These are phyloP conservation scores for Entomortierella beljakovae DNA, from an alignment of 192 early-diverging fungal genomes.

Conservation along the genomic window DNA sequence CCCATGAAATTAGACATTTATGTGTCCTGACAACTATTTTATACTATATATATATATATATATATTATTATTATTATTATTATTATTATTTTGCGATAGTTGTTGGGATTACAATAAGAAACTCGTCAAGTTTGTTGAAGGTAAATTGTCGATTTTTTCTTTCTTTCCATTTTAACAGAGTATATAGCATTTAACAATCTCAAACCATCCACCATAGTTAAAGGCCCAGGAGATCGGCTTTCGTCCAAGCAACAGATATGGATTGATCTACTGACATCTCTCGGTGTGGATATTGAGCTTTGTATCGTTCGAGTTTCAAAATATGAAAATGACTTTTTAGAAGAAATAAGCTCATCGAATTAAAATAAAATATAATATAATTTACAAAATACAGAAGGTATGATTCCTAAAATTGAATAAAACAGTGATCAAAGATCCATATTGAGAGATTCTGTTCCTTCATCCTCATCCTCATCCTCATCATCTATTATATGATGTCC, in stretches of 20 bases:
- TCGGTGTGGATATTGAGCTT: constrained; percentile 69
- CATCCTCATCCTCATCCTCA: constrained; percentile 61
- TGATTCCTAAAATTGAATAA: neutral
- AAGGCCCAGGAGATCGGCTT: constrained; percentile 76
- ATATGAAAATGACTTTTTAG: constrained; percentile 46
- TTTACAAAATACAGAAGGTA: too few relatives aligned
- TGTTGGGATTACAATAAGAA: constrained; percentile 71
- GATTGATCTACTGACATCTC: constrained; percentile 70
- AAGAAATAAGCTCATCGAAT: constrained; percentile 15
- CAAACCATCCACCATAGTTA: constrained; percentile 56
- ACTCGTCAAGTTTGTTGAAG: constrained; percentile 71
- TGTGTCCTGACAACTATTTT: too few relatives aligned
- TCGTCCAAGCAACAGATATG: constrained; percentile 74
- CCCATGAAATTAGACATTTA: too few relatives aligned
- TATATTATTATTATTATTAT: too few relatives aligned
- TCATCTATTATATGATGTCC: constrained; percentile 62
- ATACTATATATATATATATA: too few relatives aligned
- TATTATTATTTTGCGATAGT: too few relatives aligned
- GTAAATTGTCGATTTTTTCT: too few relatives aligned
- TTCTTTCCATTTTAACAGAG: too few relatives aligned
- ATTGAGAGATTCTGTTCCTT: constrained; percentile 48
- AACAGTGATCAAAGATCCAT: constrained; percentile 23
- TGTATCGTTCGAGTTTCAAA: constrained; percentile 66
- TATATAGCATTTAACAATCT: too few relatives aligned
- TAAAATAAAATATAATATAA: too few relatives aligned